Percentiles rank a stretch among this genome's conserved stretches.
phyloP scores from a whole-genome alignment of 306 rosid genomes.

The Gynostemma pentaphyllum region DNA sequence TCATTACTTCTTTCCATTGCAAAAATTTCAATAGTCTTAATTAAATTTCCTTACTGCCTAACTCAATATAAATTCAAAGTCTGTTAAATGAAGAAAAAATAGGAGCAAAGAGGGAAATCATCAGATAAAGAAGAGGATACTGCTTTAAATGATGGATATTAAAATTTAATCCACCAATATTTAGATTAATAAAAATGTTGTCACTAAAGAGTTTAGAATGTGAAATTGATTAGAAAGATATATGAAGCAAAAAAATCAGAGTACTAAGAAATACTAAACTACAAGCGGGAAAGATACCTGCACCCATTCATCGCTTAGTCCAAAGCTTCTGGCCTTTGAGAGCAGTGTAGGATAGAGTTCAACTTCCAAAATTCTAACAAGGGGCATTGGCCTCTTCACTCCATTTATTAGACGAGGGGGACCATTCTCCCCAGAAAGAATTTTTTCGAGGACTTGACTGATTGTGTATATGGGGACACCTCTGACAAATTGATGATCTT shows the following conservation, averaged over 20 bases:
- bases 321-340: constrained; percentile 92
- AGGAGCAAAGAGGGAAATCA: too few species aligned
- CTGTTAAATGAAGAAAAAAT: too few species aligned
- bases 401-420: constrained; percentile 76
- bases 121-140: too few species aligned
- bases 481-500: constrained; percentile 94
- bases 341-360: constrained; percentile 93
- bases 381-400: constrained; percentile 82
- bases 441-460: constrained; percentile 81
- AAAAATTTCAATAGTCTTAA: too few species aligned
- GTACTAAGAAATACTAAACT: constrained; percentile 1
- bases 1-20: too few species aligned
- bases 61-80: too few species aligned
- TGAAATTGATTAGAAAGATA: neutral
- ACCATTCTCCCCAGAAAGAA: constrained; percentile 64
- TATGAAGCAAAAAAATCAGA: constrained; percentile 10
- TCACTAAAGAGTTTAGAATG: neutral
- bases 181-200: neutral
- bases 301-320: constrained; percentile 77
- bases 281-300: constrained; percentile 42
- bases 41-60: too few species aligned
- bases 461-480: constrained; percentile 84
- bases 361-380: constrained; percentile 77
- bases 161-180: neutral
- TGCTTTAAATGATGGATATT: neutral